Conservation (phyloP, 129 eudicot genomes). For the Pseudognaphalium luteoalbum region DNA sequence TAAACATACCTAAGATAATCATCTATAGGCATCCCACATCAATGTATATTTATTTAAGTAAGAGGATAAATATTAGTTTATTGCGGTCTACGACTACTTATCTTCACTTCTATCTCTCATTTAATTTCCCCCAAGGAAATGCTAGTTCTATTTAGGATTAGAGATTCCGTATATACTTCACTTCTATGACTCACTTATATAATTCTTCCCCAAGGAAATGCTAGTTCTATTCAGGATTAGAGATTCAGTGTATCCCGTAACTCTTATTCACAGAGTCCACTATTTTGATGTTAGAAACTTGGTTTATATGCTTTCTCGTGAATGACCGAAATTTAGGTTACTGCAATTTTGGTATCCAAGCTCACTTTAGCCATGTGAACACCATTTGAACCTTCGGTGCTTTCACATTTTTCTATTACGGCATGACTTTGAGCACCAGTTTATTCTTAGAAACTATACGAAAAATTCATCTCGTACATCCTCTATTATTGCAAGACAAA, state of each 20-base stretch:
- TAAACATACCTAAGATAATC: background rate
- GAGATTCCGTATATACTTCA: no score
- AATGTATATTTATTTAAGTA: no score
- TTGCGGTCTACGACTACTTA: no score
- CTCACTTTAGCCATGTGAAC: background rate
- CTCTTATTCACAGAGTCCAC: no score
- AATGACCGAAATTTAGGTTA: background rate
- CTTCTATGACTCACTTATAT: no score
- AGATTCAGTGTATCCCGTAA: no score
- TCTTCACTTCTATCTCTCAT: no score
- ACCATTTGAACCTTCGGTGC: background rate
- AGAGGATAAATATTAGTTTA: no score
- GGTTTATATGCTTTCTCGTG: background rate
- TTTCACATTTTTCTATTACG: background rate
- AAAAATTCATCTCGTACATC: background rate
- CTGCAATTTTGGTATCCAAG: background rate
- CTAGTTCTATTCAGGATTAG: no score
- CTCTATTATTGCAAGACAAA: conserved; percentile 1
- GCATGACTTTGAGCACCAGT: background rate
- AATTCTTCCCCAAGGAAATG: no score
- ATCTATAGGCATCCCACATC: background rate
- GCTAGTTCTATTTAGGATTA: no score
- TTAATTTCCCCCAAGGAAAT: no score
- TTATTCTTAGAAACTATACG: background rate
- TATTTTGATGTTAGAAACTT: background rate